Evolutionary conservation across 2,329 filamentous ascomycete species (phyloP).

Genomic region (Pleurostoma richardsiae): DNA sequence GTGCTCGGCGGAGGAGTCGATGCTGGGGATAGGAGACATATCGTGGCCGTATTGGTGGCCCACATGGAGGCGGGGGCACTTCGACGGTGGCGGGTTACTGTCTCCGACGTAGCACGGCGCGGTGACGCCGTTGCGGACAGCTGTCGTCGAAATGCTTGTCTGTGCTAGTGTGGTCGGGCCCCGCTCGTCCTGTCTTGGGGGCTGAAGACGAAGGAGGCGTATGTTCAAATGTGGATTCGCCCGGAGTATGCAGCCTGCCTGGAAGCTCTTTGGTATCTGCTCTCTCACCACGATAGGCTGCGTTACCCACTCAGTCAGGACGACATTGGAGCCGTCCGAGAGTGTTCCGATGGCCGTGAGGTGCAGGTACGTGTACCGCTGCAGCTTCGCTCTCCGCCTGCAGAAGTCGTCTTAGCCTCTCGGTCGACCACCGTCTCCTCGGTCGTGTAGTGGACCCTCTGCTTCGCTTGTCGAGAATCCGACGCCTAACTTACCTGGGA

Average conservation of each 20-base stretch:
- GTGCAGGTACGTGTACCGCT: conserved; percentile 91
- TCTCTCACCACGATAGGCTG: conserved; percentile 91
- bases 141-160: conserved; percentile 35
- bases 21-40: conserved; percentile 36
- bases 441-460: no score
- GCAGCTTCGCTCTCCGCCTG: conserved; percentile 85
- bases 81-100: conserved; percentile 42
- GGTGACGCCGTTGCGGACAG: conserved; percentile 43
- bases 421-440: no score
- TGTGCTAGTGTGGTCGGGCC: conserved; percentile 45
- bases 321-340: conserved; percentile 72
- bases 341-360: conserved; percentile 85
- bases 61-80: conserved; percentile 51
- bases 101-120: conserved; percentile 54
- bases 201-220: conserved; percentile 7
- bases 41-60: conserved; percentile 50
- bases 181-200: conserved; percentile 44
- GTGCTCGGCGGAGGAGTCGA: conserved; percentile 48
- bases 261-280: conserved; percentile 90
- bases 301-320: conserved; percentile 78
- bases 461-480: no score
- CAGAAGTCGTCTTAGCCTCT: no score
- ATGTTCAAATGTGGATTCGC: conserved; percentile 37
- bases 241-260: conserved; percentile 87
- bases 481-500: conserved; percentile 61